phyloP scores from a whole-genome alignment of 1,284 basidiomycete species.

The Naganishia albida region DNA sequence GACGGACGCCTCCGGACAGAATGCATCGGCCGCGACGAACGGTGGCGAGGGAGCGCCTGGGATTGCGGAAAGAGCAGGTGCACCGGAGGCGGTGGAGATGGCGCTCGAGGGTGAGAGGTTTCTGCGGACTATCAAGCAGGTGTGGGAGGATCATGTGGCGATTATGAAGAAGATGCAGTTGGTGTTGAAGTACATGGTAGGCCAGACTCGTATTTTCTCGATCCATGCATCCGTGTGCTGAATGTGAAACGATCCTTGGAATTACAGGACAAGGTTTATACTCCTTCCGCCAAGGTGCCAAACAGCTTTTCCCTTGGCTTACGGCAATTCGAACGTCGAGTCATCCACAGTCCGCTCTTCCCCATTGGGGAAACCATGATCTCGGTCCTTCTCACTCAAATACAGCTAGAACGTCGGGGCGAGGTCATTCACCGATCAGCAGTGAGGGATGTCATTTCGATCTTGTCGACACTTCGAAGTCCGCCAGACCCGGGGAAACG shows the following conservation, averaged over 20 bases:
- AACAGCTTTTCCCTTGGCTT: slow-evolving; percentile 81
- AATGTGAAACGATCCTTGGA: slow-evolving; percentile 10
- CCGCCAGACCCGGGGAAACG: slow-evolving; percentile 59
- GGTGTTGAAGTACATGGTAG: slow-evolving; percentile 93
- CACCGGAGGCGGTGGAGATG: slow-evolving; percentile 44
- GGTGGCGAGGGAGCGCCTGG: slow-evolving; percentile 38
- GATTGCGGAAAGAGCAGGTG: slow-evolving; percentile 64
- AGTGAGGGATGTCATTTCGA: slow-evolving; percentile 85
- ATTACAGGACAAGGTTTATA: slow-evolving; percentile 83
- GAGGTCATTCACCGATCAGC: slow-evolving; percentile 88
- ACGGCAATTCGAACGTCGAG: slow-evolving; percentile 79
- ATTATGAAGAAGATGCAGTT: slow-evolving; percentile 89
- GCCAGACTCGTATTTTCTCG: slow-evolving; percentile 38
- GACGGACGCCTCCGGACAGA: slow-evolving; percentile 33
- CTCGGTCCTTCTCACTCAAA: slow-evolving; percentile 77
- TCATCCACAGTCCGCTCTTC: slow-evolving; percentile 64
- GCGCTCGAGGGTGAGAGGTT: slow-evolving; percentile 74
- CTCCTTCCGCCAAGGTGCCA: slow-evolving; percentile 69
- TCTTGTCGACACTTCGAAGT: slow-evolving; percentile 61
- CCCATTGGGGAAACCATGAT: slow-evolving; percentile 84
- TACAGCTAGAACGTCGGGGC: slow-evolving; percentile 89
- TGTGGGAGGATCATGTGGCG: slow-evolving; percentile 92
- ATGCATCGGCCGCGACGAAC: slow-evolving; percentile 32
- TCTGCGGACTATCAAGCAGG: slow-evolving; percentile 75
- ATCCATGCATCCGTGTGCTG: not conserved